Evolutionary conservation across 345 rosid species (phyloP).

Genomic region (Eutrema heterophyllum): DNA sequence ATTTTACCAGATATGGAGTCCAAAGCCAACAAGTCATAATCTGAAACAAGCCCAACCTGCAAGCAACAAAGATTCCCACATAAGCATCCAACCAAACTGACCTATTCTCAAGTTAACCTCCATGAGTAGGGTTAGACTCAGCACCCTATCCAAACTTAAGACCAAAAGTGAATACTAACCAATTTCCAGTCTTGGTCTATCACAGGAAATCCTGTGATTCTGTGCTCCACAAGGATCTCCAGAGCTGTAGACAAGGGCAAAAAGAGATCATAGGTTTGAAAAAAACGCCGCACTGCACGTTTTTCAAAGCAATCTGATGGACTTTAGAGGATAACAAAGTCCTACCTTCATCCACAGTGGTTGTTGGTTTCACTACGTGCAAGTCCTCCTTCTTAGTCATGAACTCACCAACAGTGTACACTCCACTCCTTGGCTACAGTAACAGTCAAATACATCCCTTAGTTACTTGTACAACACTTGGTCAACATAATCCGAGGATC

Average conservation of each 20-base stretch:
- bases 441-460: neutral
- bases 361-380: constrained; percentile 67
- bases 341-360: constrained; percentile 85
- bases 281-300: neutral
- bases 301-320: neutral
- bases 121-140: neutral
- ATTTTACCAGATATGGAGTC: constrained; percentile 83
- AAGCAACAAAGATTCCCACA: constrained; percentile 23
- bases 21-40: constrained; percentile 88
- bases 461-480: neutral
- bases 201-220: constrained; percentile 92
- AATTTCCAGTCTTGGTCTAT: constrained; percentile 75
- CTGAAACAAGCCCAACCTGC: constrained; percentile 97
- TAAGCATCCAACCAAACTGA: neutral
- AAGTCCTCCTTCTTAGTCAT: constrained; percentile 77
- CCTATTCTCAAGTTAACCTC: neutral
- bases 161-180: constrained; percentile 38
- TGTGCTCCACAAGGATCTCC: constrained; percentile 62
- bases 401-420: constrained; percentile 79
- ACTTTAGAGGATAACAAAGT: neutral
- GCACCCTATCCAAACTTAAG: neutral
- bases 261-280: neutral
- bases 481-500: neutral
- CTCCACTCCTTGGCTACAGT: constrained; percentile 52
- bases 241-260: constrained; percentile 44